A percentile compares a stretch with the other conserved stretches of the same genome.
Evolutionary conservation across 2,329 filamentous ascomycete species (phyloP).

Genomic region (Periglandula ipomoeae): DNA sequence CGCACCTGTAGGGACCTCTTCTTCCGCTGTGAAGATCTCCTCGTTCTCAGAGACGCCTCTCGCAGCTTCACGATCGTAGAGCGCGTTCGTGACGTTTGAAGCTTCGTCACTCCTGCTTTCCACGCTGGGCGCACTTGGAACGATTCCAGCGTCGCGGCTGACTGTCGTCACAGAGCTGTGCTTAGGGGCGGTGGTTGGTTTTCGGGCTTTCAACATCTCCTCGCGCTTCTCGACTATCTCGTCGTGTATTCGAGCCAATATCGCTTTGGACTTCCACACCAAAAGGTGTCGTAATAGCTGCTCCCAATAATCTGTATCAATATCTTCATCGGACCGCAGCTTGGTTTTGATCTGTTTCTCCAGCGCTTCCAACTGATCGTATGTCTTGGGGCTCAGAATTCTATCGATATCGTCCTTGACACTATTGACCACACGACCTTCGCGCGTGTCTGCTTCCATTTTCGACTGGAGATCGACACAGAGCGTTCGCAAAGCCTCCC

Average conservation of each 20-base stretch:
- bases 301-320: constrained; percentile 97
- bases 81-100: constrained; percentile 75
- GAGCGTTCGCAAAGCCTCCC: constrained; percentile 81
- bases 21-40: constrained; percentile 89
- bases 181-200: constrained; percentile 5
- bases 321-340: constrained; percentile 77
- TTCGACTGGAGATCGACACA: constrained; percentile 68
- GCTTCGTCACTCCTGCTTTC: constrained; percentile 58
- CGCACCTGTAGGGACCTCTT: constrained; percentile 52
- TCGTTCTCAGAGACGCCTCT: constrained; percentile 88
- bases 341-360: constrained; percentile 84
- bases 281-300: constrained; percentile 76
- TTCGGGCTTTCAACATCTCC: constrained; percentile 3
- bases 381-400: constrained; percentile 74
- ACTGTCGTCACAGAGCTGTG: neutral
- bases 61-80: constrained; percentile 89
- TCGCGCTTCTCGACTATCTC: constrained; percentile 40
- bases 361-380: constrained; percentile 76
- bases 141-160: neutral
- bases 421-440: constrained; percentile 69
- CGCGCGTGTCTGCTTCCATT: constrained; percentile 47
- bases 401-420: constrained; percentile 84
- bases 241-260: constrained; percentile 68
- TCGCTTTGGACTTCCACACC: constrained; percentile 87
- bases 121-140: neutral